Evolutionary conservation across 495 filamentous ascomycete species (phyloP), one percentile per base, ranked within the genome.

Genomic region (Rhypophila decipiens): DNA sequence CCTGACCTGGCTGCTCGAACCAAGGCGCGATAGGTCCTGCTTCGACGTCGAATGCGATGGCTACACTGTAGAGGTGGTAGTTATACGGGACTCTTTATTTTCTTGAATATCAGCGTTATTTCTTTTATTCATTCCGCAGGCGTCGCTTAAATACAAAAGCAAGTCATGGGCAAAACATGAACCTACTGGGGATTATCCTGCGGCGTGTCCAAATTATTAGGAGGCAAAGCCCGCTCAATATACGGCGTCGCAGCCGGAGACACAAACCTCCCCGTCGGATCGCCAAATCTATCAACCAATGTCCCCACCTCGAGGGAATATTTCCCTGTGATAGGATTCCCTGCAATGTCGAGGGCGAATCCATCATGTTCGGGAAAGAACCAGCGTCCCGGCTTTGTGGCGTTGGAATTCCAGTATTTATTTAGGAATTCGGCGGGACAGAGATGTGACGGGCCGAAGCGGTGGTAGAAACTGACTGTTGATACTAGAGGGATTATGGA

Each of bases 1-100:
- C 78, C 50, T 73, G 61, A 0, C 78, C 79, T 0, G 75, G 74
- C 64, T 83, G 78, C 17, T 73, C 76, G 56, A 79, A 83, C 73
- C 71, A 80, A 11, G 73, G 64, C 22, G 71, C 68, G 42, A 79
- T 74, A 1, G 76, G 74, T 1, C 79, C 79, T 5, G 72, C 51
- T 1, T 59, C 42, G 1, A 75, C 73, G 5, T 48, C 47, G 24
- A 83, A 65, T 2, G 63, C 56, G 52, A 63, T 65, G 0, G 48
- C 56, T 27, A 81, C 76, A 18, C 65, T 55, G 53, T 80, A 82
- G 1, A 79, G 65, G 53, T 75, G 67, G 50, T 82, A 82, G 42
- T 77, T 79, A 50, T 71, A 78, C 15, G 73, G 73, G 40, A 69
- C 72, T 10, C 57, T 63, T n/a, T n/a, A n/a, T n/a, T n/a, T n/a